Evolutionary conservation across 2,329 filamentous ascomycete species (phyloP).

Genomic region (Knufia fluminis): DNA sequence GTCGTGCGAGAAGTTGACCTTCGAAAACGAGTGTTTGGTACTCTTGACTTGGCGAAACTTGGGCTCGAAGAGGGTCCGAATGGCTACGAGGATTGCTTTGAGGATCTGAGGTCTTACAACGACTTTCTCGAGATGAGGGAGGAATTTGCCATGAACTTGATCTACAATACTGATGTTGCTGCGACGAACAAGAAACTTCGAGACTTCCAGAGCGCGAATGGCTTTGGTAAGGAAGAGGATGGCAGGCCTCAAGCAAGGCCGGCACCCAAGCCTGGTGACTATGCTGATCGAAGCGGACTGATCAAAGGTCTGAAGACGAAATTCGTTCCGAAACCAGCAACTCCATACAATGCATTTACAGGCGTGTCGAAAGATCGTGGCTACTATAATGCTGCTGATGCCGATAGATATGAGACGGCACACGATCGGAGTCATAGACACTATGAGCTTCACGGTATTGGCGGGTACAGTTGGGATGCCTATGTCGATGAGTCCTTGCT

Average conservation of each 20-base stretch:
- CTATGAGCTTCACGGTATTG: conserved; percentile 57
- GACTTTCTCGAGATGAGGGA: conserved; percentile 93
- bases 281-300: conserved; percentile 34
- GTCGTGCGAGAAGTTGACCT: conserved; percentile 94
- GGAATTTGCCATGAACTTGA: conserved; percentile 78
- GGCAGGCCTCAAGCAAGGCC: conserved; percentile 52
- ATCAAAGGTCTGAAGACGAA: conserved; percentile 73
- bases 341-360: conserved; percentile 81
- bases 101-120: conserved; percentile 73
- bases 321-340: conserved; percentile 53
- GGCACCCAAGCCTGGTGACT: conserved; percentile 14
- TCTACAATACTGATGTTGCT: conserved; percentile 61
- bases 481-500: conserved; percentile 74
- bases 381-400: conserved; percentile 60
- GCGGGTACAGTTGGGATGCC: conserved; percentile 74
- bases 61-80: conserved; percentile 1
- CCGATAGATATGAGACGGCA: conserved; percentile 63
- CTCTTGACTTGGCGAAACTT: conserved; percentile 4
- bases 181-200: conserved; percentile 51
- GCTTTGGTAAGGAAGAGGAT: conserved; percentile 51
- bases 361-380: conserved; percentile 60
- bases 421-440: conserved; percentile 52
- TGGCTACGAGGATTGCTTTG: conserved; percentile 63
- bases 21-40: conserved; percentile 54
- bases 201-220: conserved; percentile 65